Base-by-base conservation (phyloP, 2,329 filamentous ascomycete genomes). In the Pyrenochaeta sp. region DNA sequence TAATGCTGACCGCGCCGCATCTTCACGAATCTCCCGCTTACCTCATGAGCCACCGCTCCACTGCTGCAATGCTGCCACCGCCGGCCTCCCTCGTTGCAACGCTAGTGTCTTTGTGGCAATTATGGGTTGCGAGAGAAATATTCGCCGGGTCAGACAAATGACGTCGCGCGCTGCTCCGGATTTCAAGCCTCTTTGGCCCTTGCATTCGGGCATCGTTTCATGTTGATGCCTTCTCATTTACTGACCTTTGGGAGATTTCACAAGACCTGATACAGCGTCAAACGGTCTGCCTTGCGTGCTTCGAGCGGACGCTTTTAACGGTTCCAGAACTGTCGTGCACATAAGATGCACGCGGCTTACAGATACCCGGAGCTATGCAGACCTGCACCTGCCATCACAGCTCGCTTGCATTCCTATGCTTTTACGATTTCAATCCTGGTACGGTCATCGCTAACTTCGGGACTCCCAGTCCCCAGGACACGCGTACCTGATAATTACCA, bases 1-100 rank as follows among this genome's bases (percentile, higher is more conserved):
- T 40, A 44, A 44, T 36, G 51, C 58, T 57, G 51, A 62, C 61
- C 47, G 56, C 36, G 60, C 63, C 53, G 55, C 57, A 57, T 47
- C 39, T 37, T 22, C 19, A 48, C 44, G 24, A 37, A 19, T n/a
- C 32, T 43, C 13, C 37, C n/a, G 57, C 56, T 55, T 57, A 54
- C 53, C 49, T 19, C 32, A 43, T 25, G 52, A 50, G 54, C 57
- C 57, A 60, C 60, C 60, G 52, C 57, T 61, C 30, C 42, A 46
- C 42, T 36, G 10, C 42, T 42, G 19, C 19, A 19, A 19, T 19
- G 28, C 28, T 30, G 19, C 47, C 27, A 44, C 24, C 42, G 22
- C 37, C 6, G 28, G 46, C 48, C 44, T 32, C 24, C 40, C 22
- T 19, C 8, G 32, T 47, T 49, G 39, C 49, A 55, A 28, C 44